Conservation (phyloP, 2,329 filamentous ascomycete genomes). For the Fusarium siculi region DNA sequence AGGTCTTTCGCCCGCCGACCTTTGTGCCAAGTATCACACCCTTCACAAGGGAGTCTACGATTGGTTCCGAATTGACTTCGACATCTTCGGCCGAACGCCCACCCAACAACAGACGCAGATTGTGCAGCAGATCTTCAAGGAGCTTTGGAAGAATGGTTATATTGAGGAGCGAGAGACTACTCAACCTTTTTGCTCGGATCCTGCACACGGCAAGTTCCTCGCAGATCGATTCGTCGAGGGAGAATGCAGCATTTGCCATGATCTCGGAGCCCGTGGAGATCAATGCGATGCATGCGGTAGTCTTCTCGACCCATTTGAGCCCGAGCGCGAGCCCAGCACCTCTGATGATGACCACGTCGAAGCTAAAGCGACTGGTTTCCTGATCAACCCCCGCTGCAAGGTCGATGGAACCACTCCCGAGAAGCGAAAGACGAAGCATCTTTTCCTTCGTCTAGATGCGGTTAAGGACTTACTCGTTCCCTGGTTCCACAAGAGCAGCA, state of each 20-base stretch:
- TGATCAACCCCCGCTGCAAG: conserved; percentile 91
- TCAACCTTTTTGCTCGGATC: conserved; percentile 83
- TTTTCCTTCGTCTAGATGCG: conserved; percentile 88
- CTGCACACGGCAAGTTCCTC: conserved; percentile 78
- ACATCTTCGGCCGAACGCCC: conserved; percentile 93
- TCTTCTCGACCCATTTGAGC: conserved; percentile 76
- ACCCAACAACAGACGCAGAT: conserved; percentile 91
- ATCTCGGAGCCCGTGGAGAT: conserved; percentile 76
- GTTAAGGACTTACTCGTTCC: conserved; percentile 79
- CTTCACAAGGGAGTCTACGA: conserved; percentile 92
- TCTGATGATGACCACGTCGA: conserved; percentile 49
- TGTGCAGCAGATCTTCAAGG: conserved; percentile 88
- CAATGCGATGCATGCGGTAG: conserved; percentile 81
- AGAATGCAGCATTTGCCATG: conserved; percentile 78
- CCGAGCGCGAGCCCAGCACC: conserved; percentile 51
- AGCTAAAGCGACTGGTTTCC: conserved; percentile 56
- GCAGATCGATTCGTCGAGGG: conserved; percentile 90
- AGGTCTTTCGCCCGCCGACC: conserved; percentile 80
- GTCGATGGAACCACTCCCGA: conserved; percentile 86
- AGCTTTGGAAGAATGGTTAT: conserved; percentile 89
- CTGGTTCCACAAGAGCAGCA: conserved; percentile 80
- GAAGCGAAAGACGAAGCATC: conserved; percentile 84
- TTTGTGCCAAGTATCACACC: conserved; percentile 93
- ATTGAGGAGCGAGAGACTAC: conserved; percentile 87
- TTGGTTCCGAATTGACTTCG: conserved; percentile 96